Evolutionary conservation across 2,329 filamentous ascomycete genomes (phyloP).

Genomic region (Alternaria gaisen): DNA sequence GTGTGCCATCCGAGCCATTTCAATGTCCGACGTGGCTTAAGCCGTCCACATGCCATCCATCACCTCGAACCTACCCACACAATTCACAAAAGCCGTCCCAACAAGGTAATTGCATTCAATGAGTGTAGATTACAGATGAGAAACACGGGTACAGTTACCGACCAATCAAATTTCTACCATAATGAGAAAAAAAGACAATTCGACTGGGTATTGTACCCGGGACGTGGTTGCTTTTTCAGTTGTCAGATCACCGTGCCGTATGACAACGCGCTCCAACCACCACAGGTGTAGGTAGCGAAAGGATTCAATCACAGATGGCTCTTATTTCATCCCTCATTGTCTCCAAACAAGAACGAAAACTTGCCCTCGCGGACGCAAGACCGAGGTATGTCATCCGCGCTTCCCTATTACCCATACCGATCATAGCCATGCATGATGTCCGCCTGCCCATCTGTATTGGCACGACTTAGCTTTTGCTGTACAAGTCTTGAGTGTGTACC

Average conservation of each 20-base stretch:
- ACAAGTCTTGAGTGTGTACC: conserved; percentile 2
- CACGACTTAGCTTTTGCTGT: not conserved
- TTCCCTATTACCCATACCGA: not conserved
- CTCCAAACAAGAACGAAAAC: not conserved
- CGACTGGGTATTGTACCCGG: not conserved
- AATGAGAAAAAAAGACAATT: not conserved
- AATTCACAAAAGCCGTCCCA: not conserved
- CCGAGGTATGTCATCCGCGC: not conserved
- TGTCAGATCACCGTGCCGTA: not conserved
- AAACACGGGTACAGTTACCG: conserved; percentile 20
- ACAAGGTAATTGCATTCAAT: conserved; percentile 9
- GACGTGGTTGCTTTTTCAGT: not conserved
- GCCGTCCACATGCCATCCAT: not conserved
- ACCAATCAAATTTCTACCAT: not conserved
- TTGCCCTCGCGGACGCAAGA: not conserved
- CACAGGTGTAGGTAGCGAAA: not conserved
- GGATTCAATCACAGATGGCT: not conserved
- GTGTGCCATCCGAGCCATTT: not conserved
- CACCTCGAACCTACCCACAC: not conserved
- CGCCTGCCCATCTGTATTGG: not conserved
- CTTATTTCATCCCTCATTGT: not conserved
- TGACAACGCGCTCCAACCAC: not conserved
- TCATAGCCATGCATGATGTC: not conserved
- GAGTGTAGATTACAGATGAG: conserved; percentile 16
- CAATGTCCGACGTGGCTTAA: not conserved